Conservation (phyloP, 2,329 filamentous ascomycete genomes). For the Mycosphaerella sp. region DNA sequence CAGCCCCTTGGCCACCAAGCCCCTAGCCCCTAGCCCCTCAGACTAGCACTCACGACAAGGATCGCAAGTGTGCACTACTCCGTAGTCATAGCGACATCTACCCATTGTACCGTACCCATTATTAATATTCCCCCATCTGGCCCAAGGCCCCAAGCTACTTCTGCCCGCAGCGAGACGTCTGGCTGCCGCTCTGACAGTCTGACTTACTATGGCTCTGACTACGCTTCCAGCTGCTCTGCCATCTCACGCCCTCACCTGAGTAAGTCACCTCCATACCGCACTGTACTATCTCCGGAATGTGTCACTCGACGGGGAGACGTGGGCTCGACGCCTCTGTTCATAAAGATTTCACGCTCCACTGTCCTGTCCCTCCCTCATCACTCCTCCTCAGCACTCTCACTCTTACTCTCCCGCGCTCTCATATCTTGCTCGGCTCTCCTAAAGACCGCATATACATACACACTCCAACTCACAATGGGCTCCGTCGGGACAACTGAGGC, state of each 20-base stretch:
- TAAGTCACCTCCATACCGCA: background rate
- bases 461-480: slow-evolving; percentile 16
- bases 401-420: background rate
- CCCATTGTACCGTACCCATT: too few relatives aligned
- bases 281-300: background rate
- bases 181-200: background rate
- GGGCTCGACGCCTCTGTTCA: background rate
- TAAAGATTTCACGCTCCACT: background rate
- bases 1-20: too few relatives aligned
- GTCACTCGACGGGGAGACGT: background rate
- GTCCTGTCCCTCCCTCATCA: background rate
- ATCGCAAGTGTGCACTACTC: too few relatives aligned
- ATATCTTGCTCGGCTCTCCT: background rate
- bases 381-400: background rate
- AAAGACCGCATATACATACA: background rate
- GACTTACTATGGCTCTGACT: too few relatives aligned
- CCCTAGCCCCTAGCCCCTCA: too few relatives aligned
- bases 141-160: too few relatives aligned
- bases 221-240: background rate
- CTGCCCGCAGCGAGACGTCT: background rate
- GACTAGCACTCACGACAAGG: too few relatives aligned
- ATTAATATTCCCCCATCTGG: too few relatives aligned
- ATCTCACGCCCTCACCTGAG: background rate
- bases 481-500: background rate
- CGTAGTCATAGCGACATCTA: too few relatives aligned